These are phyloP conservation scores for Carpinus viminea DNA, from an alignment of 306 rosid genomes.

Conservation along the genomic window DNA sequence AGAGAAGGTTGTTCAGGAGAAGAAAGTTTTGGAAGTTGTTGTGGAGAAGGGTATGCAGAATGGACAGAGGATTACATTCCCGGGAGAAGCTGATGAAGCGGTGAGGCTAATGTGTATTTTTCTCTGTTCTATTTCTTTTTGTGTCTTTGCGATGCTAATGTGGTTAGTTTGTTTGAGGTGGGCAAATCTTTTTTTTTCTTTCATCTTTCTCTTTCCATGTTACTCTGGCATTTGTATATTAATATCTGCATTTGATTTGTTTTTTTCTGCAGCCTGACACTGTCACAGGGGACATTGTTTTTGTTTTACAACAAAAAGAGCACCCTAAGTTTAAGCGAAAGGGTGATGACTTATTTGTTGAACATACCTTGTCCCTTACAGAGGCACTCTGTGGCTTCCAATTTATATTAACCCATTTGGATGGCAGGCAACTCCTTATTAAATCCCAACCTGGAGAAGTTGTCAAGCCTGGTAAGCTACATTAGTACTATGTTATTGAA, in stretches of 20 bases:
- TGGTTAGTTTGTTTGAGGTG: neutral
- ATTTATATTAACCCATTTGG: constrained; percentile 74
- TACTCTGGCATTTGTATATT: neutral
- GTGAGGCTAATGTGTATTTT: constrained; percentile 30
- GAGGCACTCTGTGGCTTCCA: constrained; percentile 98
- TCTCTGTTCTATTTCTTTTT: neutral
- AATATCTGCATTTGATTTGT: constrained; percentile 1
- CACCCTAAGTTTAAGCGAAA: constrained; percentile 86
- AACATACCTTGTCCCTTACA: constrained; percentile 71
- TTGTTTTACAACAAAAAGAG: constrained; percentile 89
- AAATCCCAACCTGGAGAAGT: constrained; percentile 90
- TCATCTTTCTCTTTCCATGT: neutral
- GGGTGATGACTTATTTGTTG: constrained; percentile 78
- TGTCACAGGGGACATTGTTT: constrained; percentile 88
- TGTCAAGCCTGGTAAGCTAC: constrained; percentile 77
- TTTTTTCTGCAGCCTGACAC: constrained; percentile 82
- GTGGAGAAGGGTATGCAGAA: constrained; percentile 99
- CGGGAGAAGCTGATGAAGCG: constrained; percentile 98
- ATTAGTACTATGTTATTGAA: neutral
- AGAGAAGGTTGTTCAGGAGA: constrained; percentile 91
- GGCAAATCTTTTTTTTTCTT: neutral
- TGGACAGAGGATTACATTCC: constrained; percentile 83
- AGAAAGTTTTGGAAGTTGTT: constrained; percentile 83
- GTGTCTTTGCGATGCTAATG: neutral
- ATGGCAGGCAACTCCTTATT: constrained; percentile 86